Percentiles rank a stretch among this genome's conserved stretches.
Conservation (phyloP, 2,329 filamentous ascomycete species). For the Hymenotorrendiella dingleyae region DNA sequence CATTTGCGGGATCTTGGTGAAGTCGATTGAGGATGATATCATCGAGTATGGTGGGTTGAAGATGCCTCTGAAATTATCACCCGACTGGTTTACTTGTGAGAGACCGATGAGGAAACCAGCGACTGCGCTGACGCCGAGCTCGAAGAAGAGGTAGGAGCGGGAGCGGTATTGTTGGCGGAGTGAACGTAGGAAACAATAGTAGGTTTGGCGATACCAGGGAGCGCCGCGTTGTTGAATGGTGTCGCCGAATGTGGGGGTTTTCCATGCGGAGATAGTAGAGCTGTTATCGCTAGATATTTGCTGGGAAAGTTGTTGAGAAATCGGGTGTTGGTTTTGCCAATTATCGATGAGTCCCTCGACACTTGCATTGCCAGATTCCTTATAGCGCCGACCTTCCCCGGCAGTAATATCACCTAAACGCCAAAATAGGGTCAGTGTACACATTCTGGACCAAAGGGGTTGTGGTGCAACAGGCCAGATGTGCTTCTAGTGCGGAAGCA, state of each 20-base stretch:
- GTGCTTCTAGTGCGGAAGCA: too few relatives aligned
- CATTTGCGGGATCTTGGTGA: conserved; percentile 44
- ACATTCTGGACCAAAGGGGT: too few relatives aligned
- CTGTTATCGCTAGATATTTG: conserved; percentile 20
- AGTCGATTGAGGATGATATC: conserved; percentile 46
- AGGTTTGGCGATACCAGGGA: conserved; percentile 42
- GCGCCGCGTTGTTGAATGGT: conserved; percentile 47
- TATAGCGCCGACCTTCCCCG: conserved; percentile 48
- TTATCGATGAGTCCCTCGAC: conserved; percentile 44
- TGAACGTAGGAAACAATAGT: conserved; percentile 46
- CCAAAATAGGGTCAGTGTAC: too few relatives aligned
- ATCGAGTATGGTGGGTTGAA: conserved; percentile 45
- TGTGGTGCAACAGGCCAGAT: too few relatives aligned
- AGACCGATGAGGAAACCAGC: conserved; percentile 50
- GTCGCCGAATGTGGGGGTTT: conserved; percentile 36
- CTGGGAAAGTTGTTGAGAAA: conserved; percentile 24
- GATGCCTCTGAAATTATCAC: conserved; percentile 47
- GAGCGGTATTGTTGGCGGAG: conserved; percentile 52
- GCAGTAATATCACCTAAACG: conserved; percentile 60
- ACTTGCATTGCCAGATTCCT: conserved; percentile 39
- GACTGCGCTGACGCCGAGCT: conserved; percentile 46
- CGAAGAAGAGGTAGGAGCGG: conserved; percentile 45
- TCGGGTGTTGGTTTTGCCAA: conserved; percentile 34
- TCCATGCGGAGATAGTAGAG: conserved; percentile 31
- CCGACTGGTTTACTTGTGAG: conserved; percentile 42